Percentiles rank a stretch among this genome's conserved stretches.
phyloP scores from a whole-genome alignment of 768 basidiomycete species.

The Crucibulum laeve region DNA sequence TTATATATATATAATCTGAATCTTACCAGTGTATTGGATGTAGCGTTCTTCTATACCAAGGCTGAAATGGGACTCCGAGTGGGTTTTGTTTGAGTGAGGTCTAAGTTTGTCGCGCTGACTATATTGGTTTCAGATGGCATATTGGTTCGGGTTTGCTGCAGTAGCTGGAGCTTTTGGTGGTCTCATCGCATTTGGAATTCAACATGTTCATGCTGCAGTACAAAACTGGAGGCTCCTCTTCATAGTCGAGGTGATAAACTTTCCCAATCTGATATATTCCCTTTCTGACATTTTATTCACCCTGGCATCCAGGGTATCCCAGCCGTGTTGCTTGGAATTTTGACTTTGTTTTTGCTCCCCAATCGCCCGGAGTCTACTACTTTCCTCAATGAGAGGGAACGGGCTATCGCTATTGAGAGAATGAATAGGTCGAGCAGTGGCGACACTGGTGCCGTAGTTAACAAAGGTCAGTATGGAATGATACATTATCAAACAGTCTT shows the following conservation, averaged over 20 bases:
- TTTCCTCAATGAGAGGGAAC: slow-evolving; percentile 48
- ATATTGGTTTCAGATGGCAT: slow-evolving; percentile 44
- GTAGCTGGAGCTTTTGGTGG: slow-evolving; percentile 84
- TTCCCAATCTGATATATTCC: background rate
- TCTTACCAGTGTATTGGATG: background rate
- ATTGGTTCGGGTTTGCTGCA: slow-evolving; percentile 84
- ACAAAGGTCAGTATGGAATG: slow-evolving; percentile 40
- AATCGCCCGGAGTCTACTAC: slow-evolving; percentile 68
- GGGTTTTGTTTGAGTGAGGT: slow-evolving; percentile 7
- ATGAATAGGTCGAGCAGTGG: slow-evolving; percentile 64
- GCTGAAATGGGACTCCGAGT: slow-evolving; percentile 68
- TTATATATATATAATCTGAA: background rate
- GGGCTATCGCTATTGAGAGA: slow-evolving; percentile 60
- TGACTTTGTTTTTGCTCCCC: slow-evolving; percentile 54
- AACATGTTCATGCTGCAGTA: slow-evolving; percentile 48
- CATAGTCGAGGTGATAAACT: slow-evolving; percentile 56
- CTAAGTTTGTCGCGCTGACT: background rate
- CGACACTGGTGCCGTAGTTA: slow-evolving; percentile 60
- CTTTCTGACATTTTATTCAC: background rate
- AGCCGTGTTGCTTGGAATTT: slow-evolving; percentile 55
- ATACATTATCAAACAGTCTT: background rate
- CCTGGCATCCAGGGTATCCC: slow-evolving; percentile 51
- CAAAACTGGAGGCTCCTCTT: slow-evolving; percentile 63
- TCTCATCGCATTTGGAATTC: slow-evolving; percentile 77
- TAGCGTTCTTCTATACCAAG: slow-evolving; percentile 78